Conservation (phyloP, 1,284 basidiomycete genomes). For the Moniliella sp. region DNA sequence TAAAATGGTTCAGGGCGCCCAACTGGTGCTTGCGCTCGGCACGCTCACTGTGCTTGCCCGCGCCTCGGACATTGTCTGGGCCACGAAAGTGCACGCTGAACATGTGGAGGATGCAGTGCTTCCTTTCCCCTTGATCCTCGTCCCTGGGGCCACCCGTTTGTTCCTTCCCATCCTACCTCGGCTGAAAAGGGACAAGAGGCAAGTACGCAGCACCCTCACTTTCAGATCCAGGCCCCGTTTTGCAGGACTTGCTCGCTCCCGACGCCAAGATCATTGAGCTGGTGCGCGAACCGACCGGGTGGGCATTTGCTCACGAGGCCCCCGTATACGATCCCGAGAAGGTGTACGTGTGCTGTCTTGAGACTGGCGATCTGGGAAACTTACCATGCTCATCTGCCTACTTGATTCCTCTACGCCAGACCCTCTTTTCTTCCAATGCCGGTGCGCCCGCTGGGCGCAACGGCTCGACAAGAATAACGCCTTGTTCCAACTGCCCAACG, state of each 20-base stretch:
- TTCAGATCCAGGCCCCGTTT: slow-evolving; percentile 1
- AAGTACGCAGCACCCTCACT: background rate
- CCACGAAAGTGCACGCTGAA: too few species aligned
- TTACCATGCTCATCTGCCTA: too few species aligned
- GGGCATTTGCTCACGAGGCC: slow-evolving; percentile 6
- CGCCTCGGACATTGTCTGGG: too few species aligned
- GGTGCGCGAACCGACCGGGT: slow-evolving; percentile 3
- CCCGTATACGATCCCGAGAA: slow-evolving; percentile 4
- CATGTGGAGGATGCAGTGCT: too few species aligned
- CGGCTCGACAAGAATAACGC: slow-evolving; percentile 2
- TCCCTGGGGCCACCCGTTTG: too few species aligned
- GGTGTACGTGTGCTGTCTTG: slow-evolving; percentile 1
- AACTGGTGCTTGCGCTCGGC: too few species aligned
- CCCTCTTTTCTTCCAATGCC: slow-evolving; percentile 3
- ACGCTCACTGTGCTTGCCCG: too few species aligned
- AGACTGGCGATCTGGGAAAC: too few species aligned
- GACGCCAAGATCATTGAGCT: background rate
- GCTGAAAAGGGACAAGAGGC: background rate
- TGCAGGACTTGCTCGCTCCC: background rate
- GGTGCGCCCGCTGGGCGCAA: slow-evolving; percentile 2
- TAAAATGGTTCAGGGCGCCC: too few species aligned
- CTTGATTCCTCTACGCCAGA: slow-evolving; percentile 3
- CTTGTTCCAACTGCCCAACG: slow-evolving; percentile 1
- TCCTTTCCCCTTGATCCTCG: too few species aligned
- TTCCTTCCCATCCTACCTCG: too few species aligned